Conservation (phyloP, 192 early-diverging fungal species). For the Rhizoclosmatium globosum region DNA sequence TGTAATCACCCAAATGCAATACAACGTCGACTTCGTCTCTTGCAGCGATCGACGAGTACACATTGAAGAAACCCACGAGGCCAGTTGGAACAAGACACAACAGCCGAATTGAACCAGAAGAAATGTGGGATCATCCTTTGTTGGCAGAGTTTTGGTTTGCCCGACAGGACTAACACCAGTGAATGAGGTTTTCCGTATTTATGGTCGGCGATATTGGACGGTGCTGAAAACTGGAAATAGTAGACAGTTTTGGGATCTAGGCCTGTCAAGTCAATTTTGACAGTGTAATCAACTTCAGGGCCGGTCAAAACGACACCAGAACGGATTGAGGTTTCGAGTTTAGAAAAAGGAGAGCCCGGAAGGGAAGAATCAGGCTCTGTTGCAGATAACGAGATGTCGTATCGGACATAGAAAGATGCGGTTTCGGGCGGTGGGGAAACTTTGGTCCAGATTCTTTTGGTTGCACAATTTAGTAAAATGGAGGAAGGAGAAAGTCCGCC, state of each 20-base stretch:
- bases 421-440: slow-evolving; percentile 14
- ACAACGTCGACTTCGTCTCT: slow-evolving; percentile 47
- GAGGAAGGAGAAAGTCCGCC: not conserved
- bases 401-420: slow-evolving; percentile 28
- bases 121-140: slow-evolving; percentile 27
- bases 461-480: not conserved
- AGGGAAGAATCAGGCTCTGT: not conserved
- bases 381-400: slow-evolving; percentile 32
- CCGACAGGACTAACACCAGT: slow-evolving; percentile 36
- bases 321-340: slow-evolving; percentile 20
- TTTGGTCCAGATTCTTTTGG: slow-evolving; percentile 48
- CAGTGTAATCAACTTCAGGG: slow-evolving; percentile 47
- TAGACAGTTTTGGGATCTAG: slow-evolving; percentile 45
- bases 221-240: slow-evolving; percentile 42
- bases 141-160: slow-evolving; percentile 47
- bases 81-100: slow-evolving; percentile 50
- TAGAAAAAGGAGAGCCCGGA: slow-evolving; percentile 20
- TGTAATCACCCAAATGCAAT: slow-evolving; percentile 51
- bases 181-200: not conserved
- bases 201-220: not conserved
- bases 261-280: slow-evolving; percentile 50
- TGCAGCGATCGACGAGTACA: slow-evolving; percentile 42
- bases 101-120: slow-evolving; percentile 41
- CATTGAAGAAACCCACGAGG: slow-evolving; percentile 53
- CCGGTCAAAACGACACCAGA: slow-evolving; percentile 39